These are phyloP conservation scores for Fusarium neocosmosporiellum DNA, from an alignment of 2,329 filamentous ascomycete species.

Conservation along the genomic window DNA sequence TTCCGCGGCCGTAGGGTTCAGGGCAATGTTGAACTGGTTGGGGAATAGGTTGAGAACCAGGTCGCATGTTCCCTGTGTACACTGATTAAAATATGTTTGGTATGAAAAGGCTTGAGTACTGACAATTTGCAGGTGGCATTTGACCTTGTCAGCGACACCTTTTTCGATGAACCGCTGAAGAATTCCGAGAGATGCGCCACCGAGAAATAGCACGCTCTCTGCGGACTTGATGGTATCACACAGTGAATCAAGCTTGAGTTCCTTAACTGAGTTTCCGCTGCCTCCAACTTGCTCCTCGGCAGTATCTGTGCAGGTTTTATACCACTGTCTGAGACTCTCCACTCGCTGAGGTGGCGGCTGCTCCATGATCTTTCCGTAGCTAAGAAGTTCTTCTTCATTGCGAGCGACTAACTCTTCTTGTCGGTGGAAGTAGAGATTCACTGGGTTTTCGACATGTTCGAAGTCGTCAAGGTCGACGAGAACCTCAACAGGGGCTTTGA, in stretches of 20 bases:
- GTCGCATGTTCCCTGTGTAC: constrained; percentile 34
- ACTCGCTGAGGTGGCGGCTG: constrained; percentile 10
- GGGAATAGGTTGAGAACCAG: constrained; percentile 36
- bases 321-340: constrained; percentile 29
- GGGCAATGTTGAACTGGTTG: constrained; percentile 40
- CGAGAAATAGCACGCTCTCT: constrained; percentile 34
- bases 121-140: constrained; percentile 38
- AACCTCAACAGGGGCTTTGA: constrained; percentile 41
- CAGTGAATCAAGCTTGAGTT: constrained; percentile 15
- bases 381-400: constrained; percentile 24
- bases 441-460: constrained; percentile 54
- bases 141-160: constrained; percentile 29
- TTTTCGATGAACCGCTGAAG: constrained; percentile 31
- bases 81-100: background rate
- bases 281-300: constrained; percentile 6
- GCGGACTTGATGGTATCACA: constrained; percentile 30
- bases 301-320: constrained; percentile 19
- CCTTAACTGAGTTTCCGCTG: constrained; percentile 1
- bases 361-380: constrained; percentile 24
- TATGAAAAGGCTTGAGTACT: background rate
- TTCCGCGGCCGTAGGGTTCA: constrained; percentile 31
- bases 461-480: constrained; percentile 53
- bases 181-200: constrained; percentile 36
- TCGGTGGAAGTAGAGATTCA: constrained; percentile 61
- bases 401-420: constrained; percentile 40